Percentiles rank a stretch among this genome's conserved stretches.
phyloP scores from a whole-genome alignment of 2,329 filamentous ascomycete genomes.

The Fusarium coffeatum region DNA sequence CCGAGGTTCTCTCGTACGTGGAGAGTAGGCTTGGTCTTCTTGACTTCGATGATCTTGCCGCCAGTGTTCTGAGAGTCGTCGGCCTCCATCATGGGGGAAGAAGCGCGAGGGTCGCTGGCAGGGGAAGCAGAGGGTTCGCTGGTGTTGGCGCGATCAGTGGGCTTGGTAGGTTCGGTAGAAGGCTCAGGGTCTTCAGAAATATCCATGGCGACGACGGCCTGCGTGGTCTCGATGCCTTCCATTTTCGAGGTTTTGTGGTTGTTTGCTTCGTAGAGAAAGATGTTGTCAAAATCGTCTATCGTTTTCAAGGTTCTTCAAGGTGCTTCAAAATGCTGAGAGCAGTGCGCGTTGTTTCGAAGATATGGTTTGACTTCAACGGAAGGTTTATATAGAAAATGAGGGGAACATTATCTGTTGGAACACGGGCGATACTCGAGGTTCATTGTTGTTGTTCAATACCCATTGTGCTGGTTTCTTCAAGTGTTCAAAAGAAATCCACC shows the following conservation, averaged over 20 bases:
- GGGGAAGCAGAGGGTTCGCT: background rate
- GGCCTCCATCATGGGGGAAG: background rate
- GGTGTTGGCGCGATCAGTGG: background rate
- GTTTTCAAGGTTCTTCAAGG: background rate
- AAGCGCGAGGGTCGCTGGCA: background rate
- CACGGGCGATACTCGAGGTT: background rate
- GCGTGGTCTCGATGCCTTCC: conserved; percentile 15
- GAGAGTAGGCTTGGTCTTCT: conserved; percentile 14
- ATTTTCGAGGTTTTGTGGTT: background rate
- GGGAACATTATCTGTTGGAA: background rate
- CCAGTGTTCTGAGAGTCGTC: background rate
- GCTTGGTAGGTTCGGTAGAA: background rate
- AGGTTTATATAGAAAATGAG: conserved; percentile 1
- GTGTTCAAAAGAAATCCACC: conserved; percentile 5
- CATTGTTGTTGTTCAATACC: conserved; percentile 10
- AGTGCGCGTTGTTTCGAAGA: background rate
- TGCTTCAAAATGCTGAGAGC: background rate
- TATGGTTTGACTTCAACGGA: background rate
- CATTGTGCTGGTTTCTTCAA: conserved; percentile 12
- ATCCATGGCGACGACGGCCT: conserved; percentile 14
- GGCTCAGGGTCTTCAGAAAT: conserved; percentile 6
- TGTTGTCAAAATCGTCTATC: background rate
- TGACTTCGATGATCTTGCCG: conserved; percentile 9
- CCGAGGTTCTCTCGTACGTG: conserved; percentile 23
- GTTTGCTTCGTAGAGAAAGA: background rate